phyloP scores from a whole-genome alignment of 768 basidiomycete species.

The Russula griseocarnosa region DNA sequence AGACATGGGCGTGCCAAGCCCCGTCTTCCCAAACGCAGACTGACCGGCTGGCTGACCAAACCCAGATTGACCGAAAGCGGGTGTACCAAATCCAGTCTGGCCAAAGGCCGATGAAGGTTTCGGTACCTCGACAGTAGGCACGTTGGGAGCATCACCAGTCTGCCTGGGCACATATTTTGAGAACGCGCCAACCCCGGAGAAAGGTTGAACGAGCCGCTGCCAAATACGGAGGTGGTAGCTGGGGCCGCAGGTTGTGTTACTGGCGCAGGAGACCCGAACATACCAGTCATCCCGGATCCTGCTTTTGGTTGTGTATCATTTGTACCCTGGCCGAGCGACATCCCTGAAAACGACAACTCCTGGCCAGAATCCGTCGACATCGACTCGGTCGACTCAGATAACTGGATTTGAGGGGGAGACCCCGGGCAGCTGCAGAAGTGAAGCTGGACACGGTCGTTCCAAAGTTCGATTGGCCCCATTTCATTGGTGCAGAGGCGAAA shows the following conservation, averaged over 20 bases:
- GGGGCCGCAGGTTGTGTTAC: slow-evolving; percentile 7
- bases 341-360: slow-evolving; percentile 29
- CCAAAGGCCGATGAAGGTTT: slow-evolving; percentile 28
- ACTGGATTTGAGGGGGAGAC: slow-evolving; percentile 21
- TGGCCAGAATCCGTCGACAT: slow-evolving; percentile 28
- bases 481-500: slow-evolving; percentile 29
- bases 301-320: slow-evolving; percentile 24
- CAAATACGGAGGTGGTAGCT: slow-evolving; percentile 18
- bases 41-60: slow-evolving; percentile 36
- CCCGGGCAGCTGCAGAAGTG: slow-evolving; percentile 5
- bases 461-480: slow-evolving; percentile 30
- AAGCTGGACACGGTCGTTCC: slow-evolving; percentile 18
- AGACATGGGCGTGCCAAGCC: slow-evolving; percentile 29
- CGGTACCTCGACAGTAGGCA: slow-evolving; percentile 16
- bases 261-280: slow-evolving; percentile 32
- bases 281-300: slow-evolving; percentile 21
- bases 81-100: slow-evolving; percentile 24
- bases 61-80: slow-evolving; percentile 33
- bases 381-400: slow-evolving; percentile 16
- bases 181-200: slow-evolving; percentile 34
- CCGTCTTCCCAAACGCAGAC: slow-evolving; percentile 31
- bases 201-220: slow-evolving; percentile 29
- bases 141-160: slow-evolving; percentile 20
- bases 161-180: slow-evolving; percentile 24
- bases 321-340: slow-evolving; percentile 31